Conservation (phyloP, 495 filamentous ascomycete species). For the Penicilliopsis zonata region DNA sequence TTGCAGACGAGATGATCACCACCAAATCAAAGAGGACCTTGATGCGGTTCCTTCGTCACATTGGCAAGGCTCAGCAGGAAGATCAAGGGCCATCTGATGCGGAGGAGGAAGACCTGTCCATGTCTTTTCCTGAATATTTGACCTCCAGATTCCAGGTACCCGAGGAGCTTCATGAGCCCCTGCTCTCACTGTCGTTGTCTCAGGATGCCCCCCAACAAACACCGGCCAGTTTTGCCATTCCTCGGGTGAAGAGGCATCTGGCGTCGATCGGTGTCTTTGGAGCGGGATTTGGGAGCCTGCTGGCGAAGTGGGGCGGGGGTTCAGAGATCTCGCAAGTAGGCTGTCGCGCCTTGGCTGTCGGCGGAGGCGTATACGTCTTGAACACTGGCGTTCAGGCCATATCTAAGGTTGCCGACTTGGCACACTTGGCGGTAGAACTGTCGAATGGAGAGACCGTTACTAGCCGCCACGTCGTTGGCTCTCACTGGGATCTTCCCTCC, state of each 20-base stretch:
- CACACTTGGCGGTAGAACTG: conserved; percentile 36
- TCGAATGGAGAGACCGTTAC: conserved; percentile 48
- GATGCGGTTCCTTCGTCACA: conserved; percentile 77
- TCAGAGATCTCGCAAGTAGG: conserved; percentile 90
- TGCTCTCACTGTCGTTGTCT: conserved; percentile 72
- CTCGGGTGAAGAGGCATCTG: conserved; percentile 67
- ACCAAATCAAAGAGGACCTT: conserved; percentile 65
- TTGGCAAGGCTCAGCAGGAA: conserved; percentile 21
- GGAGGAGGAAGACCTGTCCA: conserved; percentile 21
- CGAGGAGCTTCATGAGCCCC: conserved; percentile 49
- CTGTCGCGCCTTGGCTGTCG: conserved; percentile 85
- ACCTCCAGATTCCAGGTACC: conserved; percentile 62
- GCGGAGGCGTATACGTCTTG: conserved; percentile 83
- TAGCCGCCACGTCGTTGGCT: conserved; percentile 43
- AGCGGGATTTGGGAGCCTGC: conserved; percentile 70
- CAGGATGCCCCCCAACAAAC: conserved; percentile 43
- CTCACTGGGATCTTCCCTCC: conserved; percentile 25
- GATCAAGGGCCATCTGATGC: conserved; percentile 13
- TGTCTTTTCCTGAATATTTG: conserved; percentile 53
- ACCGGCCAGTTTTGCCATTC: conserved; percentile 50
- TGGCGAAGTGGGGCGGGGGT: conserved; percentile 85
- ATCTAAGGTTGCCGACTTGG: conserved; percentile 9
- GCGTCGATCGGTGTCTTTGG: conserved; percentile 79
- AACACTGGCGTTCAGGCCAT: conserved; percentile 45
- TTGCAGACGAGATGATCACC: conserved; percentile 58